phyloP scores from a whole-genome alignment of 2,329 filamentous ascomycete genomes.

The Phymatotrichopsis omnivora region DNA sequence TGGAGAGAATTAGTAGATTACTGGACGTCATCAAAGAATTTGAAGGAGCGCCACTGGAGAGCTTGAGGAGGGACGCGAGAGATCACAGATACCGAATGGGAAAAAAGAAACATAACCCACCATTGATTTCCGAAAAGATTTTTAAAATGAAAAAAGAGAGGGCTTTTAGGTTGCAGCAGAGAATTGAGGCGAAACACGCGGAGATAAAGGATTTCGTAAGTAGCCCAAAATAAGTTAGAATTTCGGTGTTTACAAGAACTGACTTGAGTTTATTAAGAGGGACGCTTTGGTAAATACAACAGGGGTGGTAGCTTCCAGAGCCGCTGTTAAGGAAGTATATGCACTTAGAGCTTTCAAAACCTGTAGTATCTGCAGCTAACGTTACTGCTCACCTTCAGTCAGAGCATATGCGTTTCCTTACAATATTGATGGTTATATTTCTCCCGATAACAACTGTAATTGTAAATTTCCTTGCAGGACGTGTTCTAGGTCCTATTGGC shows the following conservation, averaged over 20 bases:
- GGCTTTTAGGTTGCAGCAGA: background rate
- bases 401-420: conserved; percentile 10
- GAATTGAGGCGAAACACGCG: conserved; percentile 9
- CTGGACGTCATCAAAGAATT: conserved; percentile 9
- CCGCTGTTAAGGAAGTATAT: conserved; percentile 12
- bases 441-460: conserved; percentile 12
- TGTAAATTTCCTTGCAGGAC: background rate
- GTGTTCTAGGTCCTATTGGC: no score
- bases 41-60: conserved; percentile 3
- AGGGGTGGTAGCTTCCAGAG: conserved; percentile 12
- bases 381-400: conserved; percentile 1
- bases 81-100: conserved; percentile 3
- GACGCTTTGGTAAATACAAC: conserved; percentile 14
- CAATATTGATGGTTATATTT: conserved; percentile 13
- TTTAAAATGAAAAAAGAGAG: conserved; percentile 8
- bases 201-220: conserved; percentile 14
- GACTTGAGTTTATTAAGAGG: background rate
- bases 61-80: conserved; percentile 3
- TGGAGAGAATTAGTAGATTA: conserved; percentile 1
- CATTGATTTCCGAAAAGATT: conserved; percentile 4
- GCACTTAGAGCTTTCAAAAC: background rate
- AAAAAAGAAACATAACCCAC: background rate
- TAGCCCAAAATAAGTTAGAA: background rate
- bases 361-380: background rate
- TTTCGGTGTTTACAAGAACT: background rate